Evolutionary conservation across 345 rosid species (phyloP), one percentile per base, ranked within the genome.

Genomic region (Gossypium longicalyx): DNA sequence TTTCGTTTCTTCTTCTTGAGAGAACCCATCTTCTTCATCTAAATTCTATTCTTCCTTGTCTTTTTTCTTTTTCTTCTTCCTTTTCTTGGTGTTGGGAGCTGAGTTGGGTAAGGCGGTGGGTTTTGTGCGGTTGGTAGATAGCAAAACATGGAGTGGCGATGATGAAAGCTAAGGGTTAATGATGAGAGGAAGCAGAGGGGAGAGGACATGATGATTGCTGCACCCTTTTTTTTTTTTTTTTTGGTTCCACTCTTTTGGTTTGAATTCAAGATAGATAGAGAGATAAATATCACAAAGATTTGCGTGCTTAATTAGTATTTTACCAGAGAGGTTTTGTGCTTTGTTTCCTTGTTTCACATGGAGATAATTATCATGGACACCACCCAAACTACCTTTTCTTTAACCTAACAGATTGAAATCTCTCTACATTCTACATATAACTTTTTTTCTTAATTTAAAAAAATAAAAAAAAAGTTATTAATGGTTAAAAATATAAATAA

Each of bases 131-230:
- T 79, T 71, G 85, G 76, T 51, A 67, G 84, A 76, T 61, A 53
- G 74, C 59, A 61, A 80, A 78, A 74, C 74, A 75, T 41, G 78
- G 67, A 66, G 77, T 11, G 75, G 78, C 34, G 77, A 74, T 73
- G 85, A 70, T 69, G 76, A 72, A 70, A 73, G 81, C 38, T 76
- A 82, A 81, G 62, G 83, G 71, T 27, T 79, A 85, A 83, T 85
- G 87, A 85, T 85, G 87, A 77, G 76, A 58, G 79, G 72, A 79
- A 70, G 41, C 12, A 13, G 78, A 65, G 77, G 83, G 75, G n/a
- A 76, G 85, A 83, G 67, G 83, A 85, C 90, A 87, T 87, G 85
- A 87, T 85, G 85, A 85, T 87, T 78, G 81, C 77, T 34, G 75
- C 61, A 20, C 20, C 9, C 48, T 77, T 61, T 48, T 54, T 25